Evolutionary conservation across 2,329 filamentous ascomycete species (phyloP), one percentile per base, ranked within the genome.

Genomic region (Aspergillus vadensis): DNA sequence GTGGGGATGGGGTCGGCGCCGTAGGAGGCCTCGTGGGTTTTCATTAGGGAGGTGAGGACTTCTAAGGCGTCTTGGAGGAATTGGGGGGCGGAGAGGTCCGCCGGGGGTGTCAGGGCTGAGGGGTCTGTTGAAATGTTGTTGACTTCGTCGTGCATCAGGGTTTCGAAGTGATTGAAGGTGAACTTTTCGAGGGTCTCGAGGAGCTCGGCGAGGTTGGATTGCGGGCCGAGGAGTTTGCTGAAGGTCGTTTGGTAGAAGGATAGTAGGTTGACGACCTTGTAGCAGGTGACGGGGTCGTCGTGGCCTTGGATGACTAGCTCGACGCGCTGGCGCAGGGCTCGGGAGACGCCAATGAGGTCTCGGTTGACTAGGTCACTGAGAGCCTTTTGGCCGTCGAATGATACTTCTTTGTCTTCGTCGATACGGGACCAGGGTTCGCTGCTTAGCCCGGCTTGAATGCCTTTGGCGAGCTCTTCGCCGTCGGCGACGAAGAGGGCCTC

Each of bases 301-400:
- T 97, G 94, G 62, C 90, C 91, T 69, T 96, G 92, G 15, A 98
- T 89, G 19, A 96, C 91, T 69, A 98, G 91, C 74, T 97, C 93
- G 55, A 96, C 87, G 32, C 94, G 85, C 74, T 97, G 93, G 25
- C 91, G 88, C n/a, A 98, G 77, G n/a, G 93, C 86, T 21, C 91
- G 86, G 39, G 90, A 87, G 4, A 94, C 92, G 0, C 91, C 91
- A 2, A 87, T 86, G 50, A 98, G 82, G 70, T 96, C 91, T 39
- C 92, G 88, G 70, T 94, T 93, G 25, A 98, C 91, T 2, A 99
- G 83, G 63, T 95, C 88, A 65, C 91, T 91, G 19, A 98, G 81
- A 1, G 93, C 91, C 73, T 89, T 91, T 30, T 88, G 82, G 0
- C 92, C 89, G 74, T 98, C 91, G 70, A 96, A 97, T 6, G 78